These are phyloP conservation scores for Staphylotrichum tortipilum DNA, from an alignment of 495 filamentous ascomycete genomes.

Conservation along the genomic window DNA sequence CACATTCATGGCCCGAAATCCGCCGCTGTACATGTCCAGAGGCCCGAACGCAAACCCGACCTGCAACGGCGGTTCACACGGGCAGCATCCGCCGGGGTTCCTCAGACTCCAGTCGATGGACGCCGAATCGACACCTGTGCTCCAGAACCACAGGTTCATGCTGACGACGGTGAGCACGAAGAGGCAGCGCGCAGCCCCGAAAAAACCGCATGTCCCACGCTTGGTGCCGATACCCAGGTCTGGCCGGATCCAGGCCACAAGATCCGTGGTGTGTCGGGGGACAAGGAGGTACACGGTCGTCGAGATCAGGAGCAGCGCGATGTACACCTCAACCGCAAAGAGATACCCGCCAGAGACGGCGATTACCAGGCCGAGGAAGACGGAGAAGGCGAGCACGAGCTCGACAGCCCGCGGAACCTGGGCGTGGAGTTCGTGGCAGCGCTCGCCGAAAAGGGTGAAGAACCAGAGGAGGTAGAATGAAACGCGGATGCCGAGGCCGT, in stretches of 20 bases:
- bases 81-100: neutral
- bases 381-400: conserved; percentile 15
- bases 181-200: conserved; percentile 4
- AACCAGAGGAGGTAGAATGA: conserved; percentile 32
- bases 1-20: conserved; percentile 20
- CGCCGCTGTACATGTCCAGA: conserved; percentile 11
- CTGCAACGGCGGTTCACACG: conserved; percentile 9
- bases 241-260: conserved; percentile 22
- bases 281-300: conserved; percentile 24
- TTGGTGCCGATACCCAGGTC: conserved; percentile 3
- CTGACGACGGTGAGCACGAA: conserved; percentile 21
- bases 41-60: conserved; percentile 21
- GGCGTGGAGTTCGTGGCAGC: conserved; percentile 9
- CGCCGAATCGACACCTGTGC: conserved; percentile 6
- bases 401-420: conserved; percentile 10
- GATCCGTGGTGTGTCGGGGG: conserved; percentile 26
- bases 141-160: conserved; percentile 37
- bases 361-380: conserved; percentile 16
- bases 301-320: conserved; percentile 30
- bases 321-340: conserved; percentile 24
- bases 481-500: conserved; percentile 30
- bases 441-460: conserved; percentile 15
- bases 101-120: neutral
- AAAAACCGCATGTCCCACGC: neutral
- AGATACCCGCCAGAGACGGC: neutral